Evolutionary conservation across 1,284 basidiomycete species (phyloP).

Genomic region (Sanguinoderma infundibulare): DNA sequence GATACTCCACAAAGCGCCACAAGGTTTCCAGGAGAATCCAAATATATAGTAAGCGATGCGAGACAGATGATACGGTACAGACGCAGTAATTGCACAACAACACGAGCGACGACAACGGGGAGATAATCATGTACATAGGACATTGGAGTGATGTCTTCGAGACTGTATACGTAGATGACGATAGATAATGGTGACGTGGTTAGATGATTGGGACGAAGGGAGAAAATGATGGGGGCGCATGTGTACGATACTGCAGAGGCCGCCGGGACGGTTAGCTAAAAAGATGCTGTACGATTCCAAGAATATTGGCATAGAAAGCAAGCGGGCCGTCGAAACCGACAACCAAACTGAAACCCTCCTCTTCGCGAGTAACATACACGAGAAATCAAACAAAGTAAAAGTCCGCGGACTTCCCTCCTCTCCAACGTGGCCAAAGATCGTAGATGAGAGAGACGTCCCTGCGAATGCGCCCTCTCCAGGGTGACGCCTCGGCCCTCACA

Average conservation of each 20-base stretch:
- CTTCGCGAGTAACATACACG: not conserved
- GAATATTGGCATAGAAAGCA: not conserved
- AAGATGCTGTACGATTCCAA: not conserved
- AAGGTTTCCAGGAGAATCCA: not conserved
- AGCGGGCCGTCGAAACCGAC: not conserved
- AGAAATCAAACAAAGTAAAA: not conserved
- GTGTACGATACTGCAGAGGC: not conserved
- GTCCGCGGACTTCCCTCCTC: not conserved
- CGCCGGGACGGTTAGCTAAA: not conserved
- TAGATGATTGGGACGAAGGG: not conserved
- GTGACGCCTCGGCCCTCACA: constrained; percentile 23
- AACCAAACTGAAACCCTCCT: not conserved
- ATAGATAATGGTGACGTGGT: not conserved
- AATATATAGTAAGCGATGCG: not conserved
- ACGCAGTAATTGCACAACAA: constrained; percentile 4
- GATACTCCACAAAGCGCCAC: too few species aligned
- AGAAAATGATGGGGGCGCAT: not conserved
- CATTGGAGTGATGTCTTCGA: not conserved
- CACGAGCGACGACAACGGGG: not conserved
- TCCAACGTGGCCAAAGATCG: not conserved
- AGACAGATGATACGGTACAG: not conserved
- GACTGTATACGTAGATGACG: not conserved
- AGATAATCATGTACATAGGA: not conserved
- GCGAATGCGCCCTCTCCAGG: not conserved
- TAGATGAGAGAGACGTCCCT: not conserved